Conservation (phyloP, 2,329 filamentous ascomycete species). For the Shiraia sp. region DNA sequence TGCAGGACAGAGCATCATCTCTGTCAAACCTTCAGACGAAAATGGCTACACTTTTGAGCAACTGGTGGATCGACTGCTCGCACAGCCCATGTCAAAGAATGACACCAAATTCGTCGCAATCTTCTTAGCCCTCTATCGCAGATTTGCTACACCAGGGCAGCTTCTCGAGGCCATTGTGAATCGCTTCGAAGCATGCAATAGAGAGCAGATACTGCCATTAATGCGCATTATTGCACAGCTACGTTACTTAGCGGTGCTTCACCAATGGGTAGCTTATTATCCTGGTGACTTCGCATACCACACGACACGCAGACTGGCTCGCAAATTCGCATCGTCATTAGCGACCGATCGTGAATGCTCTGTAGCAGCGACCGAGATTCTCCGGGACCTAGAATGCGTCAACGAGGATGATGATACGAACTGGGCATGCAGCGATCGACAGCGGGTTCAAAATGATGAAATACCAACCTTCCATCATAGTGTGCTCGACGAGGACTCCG, state of each 20-base stretch:
- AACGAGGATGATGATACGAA: constrained; percentile 87
- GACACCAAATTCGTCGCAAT: constrained; percentile 87
- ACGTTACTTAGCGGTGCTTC: constrained; percentile 79
- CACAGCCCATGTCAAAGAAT: constrained; percentile 79
- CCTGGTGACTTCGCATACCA: constrained; percentile 89
- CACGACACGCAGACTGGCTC: constrained; percentile 70
- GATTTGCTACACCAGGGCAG: constrained; percentile 81
- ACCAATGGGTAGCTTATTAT: constrained; percentile 87
- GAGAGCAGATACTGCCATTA: constrained; percentile 70
- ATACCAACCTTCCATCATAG: constrained; percentile 49
- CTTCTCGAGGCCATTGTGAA: constrained; percentile 78
- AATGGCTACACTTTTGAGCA: constrained; percentile 59
- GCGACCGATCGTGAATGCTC: constrained; percentile 79
- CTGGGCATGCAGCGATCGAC: constrained; percentile 84
- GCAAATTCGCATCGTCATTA: constrained; percentile 76
- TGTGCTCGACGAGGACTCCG: constrained; percentile 46
- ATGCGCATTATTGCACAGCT: constrained; percentile 80
- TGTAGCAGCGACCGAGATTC: constrained; percentile 83
- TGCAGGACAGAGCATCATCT: constrained; percentile 51
- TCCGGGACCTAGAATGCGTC: constrained; percentile 73
- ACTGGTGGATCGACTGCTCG: constrained; percentile 80
- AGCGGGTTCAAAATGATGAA: constrained; percentile 51
- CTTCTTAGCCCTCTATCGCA: constrained; percentile 91
- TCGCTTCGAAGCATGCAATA: constrained; percentile 71
- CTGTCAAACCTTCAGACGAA: constrained; percentile 58